Base-by-base conservation (phyloP, 495 filamentous ascomycete species). In the Podospora tetraspora region DNA sequence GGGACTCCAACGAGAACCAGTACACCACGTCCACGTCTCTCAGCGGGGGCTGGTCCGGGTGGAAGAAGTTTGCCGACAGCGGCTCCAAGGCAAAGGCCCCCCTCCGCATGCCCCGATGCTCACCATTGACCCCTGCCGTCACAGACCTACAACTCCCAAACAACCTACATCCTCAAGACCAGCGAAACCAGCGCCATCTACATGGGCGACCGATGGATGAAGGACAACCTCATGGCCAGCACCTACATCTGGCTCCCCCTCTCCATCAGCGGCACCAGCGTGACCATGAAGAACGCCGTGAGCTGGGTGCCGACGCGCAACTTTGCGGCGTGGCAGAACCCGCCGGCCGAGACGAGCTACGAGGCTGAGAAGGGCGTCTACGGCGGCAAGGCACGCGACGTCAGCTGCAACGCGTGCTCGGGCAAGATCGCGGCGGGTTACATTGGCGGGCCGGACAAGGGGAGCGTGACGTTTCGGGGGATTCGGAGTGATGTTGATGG, bases 191-290 rank as follows among this genome's bases (percentile, higher is more conserved):
- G 66, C n/a, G 76, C 74, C 59, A 86, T 87, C 65, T 91, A 90
- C 76, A 84, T 90, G 79, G 88, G 89, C 61, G 89, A 91, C 76
- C 81, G 89, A 6, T 91, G 89, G 89, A 72, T 85, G 2, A 81
- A 79, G 21, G 67, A 69, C 21, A 88, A 90, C 72, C 80, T 91
- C 0, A 84, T 84, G 81, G 76, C 84, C 24, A 83, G 80, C 57
- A 86, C 87, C 6, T 91, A 91, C 71, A 76, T 91, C 30, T 91
- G 89, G 89, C 81, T 91, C 0, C 89, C 88, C 5, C 77, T 90
- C 2, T 80, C 70, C 5, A 81, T 91, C 71, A 80, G 75, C 21
- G 88, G 87, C 0, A 87, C 82, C 0, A 85, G 75, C 2, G 87
- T 82, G 23, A 77, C 62, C 30, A 75, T 86, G 79, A 78, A 81